Conservation (phyloP, 164 flowering plant species). For the Sextonia rubra region DNA sequence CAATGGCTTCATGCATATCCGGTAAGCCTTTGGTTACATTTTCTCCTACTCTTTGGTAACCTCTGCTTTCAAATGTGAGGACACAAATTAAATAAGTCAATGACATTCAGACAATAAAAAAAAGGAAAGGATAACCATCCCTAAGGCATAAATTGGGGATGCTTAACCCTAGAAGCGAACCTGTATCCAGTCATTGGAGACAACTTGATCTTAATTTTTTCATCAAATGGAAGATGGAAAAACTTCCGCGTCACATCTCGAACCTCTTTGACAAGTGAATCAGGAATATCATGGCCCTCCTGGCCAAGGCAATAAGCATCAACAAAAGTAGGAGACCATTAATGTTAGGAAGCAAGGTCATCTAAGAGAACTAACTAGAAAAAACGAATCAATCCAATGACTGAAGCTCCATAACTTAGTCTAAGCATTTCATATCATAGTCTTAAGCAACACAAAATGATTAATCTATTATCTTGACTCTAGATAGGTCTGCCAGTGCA, state of each 20-base stretch:
- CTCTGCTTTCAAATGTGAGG: conserved; percentile 47
- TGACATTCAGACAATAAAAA: conserved; percentile 3
- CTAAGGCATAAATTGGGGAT: neutral
- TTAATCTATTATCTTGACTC: too few species aligned
- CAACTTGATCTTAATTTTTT: conserved; percentile 80
- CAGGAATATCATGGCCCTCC: conserved; percentile 92
- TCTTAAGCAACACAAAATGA: too few species aligned
- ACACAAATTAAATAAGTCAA: conserved; percentile 4
- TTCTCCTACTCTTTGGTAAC: conserved; percentile 87
- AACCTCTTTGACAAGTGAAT: conserved; percentile 62
- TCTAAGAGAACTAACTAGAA: too few species aligned
- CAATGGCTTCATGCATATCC: conserved; percentile 97
- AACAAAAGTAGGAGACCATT: too few species aligned
- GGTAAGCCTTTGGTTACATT: conserved; percentile 81
- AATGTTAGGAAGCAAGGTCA: too few species aligned
- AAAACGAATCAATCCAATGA: too few species aligned
- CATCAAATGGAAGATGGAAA: conserved; percentile 67
- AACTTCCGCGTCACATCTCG: conserved; percentile 46
- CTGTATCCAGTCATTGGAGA: conserved; percentile 74
- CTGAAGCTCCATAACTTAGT: too few species aligned
- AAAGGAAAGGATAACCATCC: neutral
- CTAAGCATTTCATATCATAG: too few species aligned
- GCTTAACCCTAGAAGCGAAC: conserved; percentile 23
- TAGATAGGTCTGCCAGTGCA: too few species aligned
- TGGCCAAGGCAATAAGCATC: conserved; percentile 23